These are phyloP conservation scores for Ilex asprella DNA, from an alignment of 257 asterid genomes.

Conservation along the genomic window DNA sequence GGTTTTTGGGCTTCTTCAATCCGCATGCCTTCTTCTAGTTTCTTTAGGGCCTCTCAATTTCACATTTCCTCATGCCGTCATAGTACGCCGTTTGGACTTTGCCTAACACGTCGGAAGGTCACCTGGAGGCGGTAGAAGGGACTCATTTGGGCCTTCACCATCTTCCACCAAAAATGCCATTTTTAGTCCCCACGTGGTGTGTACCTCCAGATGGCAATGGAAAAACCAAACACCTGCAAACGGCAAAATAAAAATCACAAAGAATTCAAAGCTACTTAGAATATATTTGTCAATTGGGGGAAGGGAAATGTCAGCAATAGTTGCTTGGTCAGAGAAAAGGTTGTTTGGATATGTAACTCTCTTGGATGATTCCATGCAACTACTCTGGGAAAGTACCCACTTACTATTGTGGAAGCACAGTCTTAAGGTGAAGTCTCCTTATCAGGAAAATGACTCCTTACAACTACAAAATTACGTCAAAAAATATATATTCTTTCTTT, in stretches of 20 bases:
- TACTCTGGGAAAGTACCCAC: too few species aligned
- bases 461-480: too few species aligned
- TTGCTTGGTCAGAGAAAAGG: too few species aligned
- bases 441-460: conserved; percentile 1
- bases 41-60: too few species aligned
- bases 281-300: too few species aligned
- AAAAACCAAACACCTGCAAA: conserved; percentile 64
- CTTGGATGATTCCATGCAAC: too few species aligned
- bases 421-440: not conserved
- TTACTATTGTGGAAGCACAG: too few species aligned
- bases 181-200: conserved; percentile 80
- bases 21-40: not conserved
- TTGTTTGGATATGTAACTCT: too few species aligned
- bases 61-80: not conserved
- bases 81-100: not conserved
- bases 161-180: conserved; percentile 71
- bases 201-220: conserved; percentile 78
- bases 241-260: conserved; percentile 2
- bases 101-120: conserved; percentile 63
- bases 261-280: too few species aligned
- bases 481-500: too few species aligned
- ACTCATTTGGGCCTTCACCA: conserved; percentile 49
- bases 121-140: conserved; percentile 53
- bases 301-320: too few species aligned
- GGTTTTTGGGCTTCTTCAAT: not conserved